A percentile compares a stretch with the other conserved stretches of the same genome.
These are phyloP conservation scores for Monosporascus sp. DNA, from an alignment of 2,329 filamentous ascomycete species.

Conservation along the genomic window DNA sequence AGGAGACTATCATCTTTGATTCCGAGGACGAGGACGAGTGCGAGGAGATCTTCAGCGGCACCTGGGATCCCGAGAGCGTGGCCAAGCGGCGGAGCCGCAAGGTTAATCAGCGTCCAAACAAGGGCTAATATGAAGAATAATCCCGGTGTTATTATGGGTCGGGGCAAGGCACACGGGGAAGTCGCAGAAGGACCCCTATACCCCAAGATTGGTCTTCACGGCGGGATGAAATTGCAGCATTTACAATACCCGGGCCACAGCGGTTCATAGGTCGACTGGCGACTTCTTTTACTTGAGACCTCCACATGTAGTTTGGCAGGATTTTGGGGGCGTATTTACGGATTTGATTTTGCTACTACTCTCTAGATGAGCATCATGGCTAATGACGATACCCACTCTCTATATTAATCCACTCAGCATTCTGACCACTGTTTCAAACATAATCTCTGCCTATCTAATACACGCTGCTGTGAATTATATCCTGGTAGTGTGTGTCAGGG, in stretches of 20 bases:
- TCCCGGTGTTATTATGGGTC: background rate
- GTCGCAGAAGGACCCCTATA: background rate
- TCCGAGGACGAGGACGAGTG: slow-evolving; percentile 63
- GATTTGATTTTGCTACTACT: background rate
- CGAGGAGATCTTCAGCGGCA: slow-evolving; percentile 59
- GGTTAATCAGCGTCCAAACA: slow-evolving; percentile 18
- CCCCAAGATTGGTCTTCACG: background rate
- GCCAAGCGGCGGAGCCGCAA: slow-evolving; percentile 41
- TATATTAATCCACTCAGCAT: background rate
- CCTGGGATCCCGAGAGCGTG: slow-evolving; percentile 53
- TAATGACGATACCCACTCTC: slow-evolving; percentile 3
- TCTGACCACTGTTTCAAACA: background rate
- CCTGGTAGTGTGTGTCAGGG: too few species aligned
- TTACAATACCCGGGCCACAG: background rate
- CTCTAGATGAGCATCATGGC: too few species aligned
- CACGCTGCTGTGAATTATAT: background rate
- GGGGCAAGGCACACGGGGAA: background rate
- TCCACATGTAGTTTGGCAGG: background rate
- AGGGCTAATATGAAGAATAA: slow-evolving; percentile 3
- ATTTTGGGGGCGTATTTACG: background rate
- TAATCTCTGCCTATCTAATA: background rate
- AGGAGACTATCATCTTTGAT: slow-evolving; percentile 48
- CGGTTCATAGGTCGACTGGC: background rate
- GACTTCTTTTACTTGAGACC: background rate
- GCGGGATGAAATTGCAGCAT: background rate